phyloP scores from a whole-genome alignment of 2,329 filamentous ascomycete genomes.

The Claviceps sp. region DNA sequence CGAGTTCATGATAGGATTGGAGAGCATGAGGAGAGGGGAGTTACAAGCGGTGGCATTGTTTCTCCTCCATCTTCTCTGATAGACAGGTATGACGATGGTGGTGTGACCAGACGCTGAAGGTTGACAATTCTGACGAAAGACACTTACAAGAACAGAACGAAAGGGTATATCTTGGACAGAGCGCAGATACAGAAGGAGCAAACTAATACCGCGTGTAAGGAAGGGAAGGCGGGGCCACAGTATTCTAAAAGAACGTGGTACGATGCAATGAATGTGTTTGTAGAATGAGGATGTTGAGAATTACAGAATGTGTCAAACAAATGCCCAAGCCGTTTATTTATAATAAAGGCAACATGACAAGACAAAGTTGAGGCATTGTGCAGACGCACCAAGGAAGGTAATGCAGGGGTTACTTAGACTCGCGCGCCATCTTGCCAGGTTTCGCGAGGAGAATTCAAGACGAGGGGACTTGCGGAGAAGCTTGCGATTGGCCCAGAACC shows the following conservation, averaged over 20 bases:
- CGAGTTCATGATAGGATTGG: no score
- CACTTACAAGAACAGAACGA: no score
- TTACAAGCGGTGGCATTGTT: neutral
- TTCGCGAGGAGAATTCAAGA: neutral
- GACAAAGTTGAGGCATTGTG: neutral
- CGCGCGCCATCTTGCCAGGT: neutral
- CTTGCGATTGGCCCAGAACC: conserved; percentile 5
- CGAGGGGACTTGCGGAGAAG: conserved; percentile 1
- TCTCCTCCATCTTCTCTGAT: neutral
- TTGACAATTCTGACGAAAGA: neutral
- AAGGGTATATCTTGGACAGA: neutral
- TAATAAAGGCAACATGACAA: no score
- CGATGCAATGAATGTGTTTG: no score
- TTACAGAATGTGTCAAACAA: no score
- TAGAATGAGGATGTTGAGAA: no score
- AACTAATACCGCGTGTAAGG: neutral
- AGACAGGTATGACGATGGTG: neutral
- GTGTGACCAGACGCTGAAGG: no score
- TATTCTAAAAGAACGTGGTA: neutral
- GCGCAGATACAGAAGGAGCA: neutral
- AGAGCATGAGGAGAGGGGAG: no score
- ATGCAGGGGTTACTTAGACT: conserved; percentile 1
- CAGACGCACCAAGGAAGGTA: neutral
- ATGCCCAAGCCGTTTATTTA: no score
- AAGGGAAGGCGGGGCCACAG: neutral